Evolutionary conservation across 495 filamentous ascomycete species (phyloP), one percentile per base, ranked within the genome.

Genomic region (Schizothecium vesticola): DNA sequence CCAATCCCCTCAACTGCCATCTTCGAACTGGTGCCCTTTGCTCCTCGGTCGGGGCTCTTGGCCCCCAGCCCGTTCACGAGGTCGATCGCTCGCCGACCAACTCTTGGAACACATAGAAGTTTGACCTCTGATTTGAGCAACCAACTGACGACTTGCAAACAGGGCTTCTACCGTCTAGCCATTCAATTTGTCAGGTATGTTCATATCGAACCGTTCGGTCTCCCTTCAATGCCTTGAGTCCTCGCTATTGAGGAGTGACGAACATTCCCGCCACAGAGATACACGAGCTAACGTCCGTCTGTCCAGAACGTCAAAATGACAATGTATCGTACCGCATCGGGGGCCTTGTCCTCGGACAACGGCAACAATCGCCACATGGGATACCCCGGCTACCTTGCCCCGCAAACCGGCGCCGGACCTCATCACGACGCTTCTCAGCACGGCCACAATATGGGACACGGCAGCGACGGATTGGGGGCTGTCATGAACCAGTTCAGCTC

Each of bases 401-500:
- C 74, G 28, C 74, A 77, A 31, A 12, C 64, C 21, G 69, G 61
- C 59, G 64, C 22, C 56, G 64, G 33, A n/a, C n/a, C 24, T 29
- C 76, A 75, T 57, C 75, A 77, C 59, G 73, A 76, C 51, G 55
- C 55, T 1, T 62, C 67, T 4, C 43, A 72, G 1, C 75, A 77
- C 66, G 70, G 71, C 10, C 74, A 76, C 62, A 74, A 77, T 9
- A 59, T 72, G 51, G 73, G 68, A 22, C 72, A 75, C 67, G 25
- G 74, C 75, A 69, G 70, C 64, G 65, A 66, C 43, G 64, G 56
- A 23, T 69, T 78, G 51, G 70, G 72, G n/a, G 70, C 74, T 6
- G 71, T 80, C 5, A 72, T 79, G 71, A 79, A 66, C 29, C 79
- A 80, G 23, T 83, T 84, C 73, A 74, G 77, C 63, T 71, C 73